Evolutionary conservation across 202 grass and related monocot species (phyloP).

Genomic region (Digitaria exilis): DNA sequence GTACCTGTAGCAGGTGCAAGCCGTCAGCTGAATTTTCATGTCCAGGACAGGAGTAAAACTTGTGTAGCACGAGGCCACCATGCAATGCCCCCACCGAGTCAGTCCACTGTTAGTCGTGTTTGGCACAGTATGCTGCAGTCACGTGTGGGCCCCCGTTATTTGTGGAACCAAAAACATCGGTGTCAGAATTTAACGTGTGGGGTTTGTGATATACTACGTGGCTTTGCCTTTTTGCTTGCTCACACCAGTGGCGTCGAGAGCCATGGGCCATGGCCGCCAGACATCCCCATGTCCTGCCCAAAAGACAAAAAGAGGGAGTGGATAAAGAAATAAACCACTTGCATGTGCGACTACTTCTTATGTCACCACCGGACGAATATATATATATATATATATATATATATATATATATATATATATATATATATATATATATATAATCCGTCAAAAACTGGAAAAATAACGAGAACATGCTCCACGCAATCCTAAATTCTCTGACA

Average conservation of each 20-base stretch:
- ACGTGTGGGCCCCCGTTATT: neutral
- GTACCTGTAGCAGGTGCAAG: too few species aligned
- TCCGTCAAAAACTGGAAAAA: neutral
- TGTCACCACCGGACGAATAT: too few species aligned
- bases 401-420: too few species aligned
- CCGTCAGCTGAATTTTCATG: too few species aligned
- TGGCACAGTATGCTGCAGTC: neutral
- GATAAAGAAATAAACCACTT: neutral
- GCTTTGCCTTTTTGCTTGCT: constrained; percentile 1
- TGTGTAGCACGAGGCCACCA: neutral
- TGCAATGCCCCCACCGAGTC: neutral
- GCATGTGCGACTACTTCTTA: constrained; percentile 19
- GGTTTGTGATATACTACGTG: neutral
- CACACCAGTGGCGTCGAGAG: constrained; percentile 33
- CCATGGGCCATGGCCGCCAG: neutral
- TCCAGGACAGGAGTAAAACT: too few species aligned
- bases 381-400: too few species aligned
- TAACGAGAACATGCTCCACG: neutral
- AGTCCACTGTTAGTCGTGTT: constrained; percentile 18
- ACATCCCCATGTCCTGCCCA: neutral
- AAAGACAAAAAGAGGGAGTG: neutral
- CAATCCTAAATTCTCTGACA: neutral
- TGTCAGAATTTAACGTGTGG: constrained; percentile 36
- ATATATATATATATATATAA: too few species aligned
- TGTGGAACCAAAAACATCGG: neutral